These are phyloP conservation scores for Nephelium lappaceum DNA, from an alignment of 345 rosid species.

Conservation along the genomic window DNA sequence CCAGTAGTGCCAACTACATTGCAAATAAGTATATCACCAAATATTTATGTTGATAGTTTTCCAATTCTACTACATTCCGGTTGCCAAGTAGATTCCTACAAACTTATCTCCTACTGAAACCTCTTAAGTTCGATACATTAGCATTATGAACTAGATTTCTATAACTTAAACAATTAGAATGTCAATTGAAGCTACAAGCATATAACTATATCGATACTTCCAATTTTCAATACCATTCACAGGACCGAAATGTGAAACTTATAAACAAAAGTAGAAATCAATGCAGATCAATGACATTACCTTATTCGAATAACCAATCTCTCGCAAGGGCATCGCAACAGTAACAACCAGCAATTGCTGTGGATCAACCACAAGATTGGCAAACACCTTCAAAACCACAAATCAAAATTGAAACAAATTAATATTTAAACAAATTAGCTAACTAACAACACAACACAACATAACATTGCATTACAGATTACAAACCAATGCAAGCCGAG, in stretches of 20 bases:
- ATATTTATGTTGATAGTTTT: background rate
- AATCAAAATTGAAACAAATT: background rate
- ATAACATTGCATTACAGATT: constrained; percentile 1
- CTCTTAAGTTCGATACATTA: background rate
- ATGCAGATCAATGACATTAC: constrained; percentile 36
- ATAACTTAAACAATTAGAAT: background rate
- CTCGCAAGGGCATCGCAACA: constrained; percentile 64
- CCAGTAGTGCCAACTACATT: background rate
- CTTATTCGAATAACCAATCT: constrained; percentile 82
- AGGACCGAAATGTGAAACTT: constrained; percentile 1
- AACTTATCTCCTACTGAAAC: background rate
- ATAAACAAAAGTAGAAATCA: constrained; percentile 5
- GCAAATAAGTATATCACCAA: background rate
- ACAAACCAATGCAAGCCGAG: constrained; percentile 90
- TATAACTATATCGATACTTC: background rate
- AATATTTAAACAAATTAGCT: background rate
- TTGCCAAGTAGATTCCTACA: background rate
- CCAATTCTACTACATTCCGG: background rate
- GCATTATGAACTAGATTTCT: no score
- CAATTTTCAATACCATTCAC: background rate
- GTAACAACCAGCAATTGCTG: constrained; percentile 86
- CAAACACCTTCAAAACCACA: constrained; percentile 61
- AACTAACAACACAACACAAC: no score
- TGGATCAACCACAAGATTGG: constrained; percentile 74
- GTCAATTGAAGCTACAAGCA: background rate